Base-by-base conservation (phyloP, 768 basidiomycete species). In the Porpolomopsis calyptriformis region DNA sequence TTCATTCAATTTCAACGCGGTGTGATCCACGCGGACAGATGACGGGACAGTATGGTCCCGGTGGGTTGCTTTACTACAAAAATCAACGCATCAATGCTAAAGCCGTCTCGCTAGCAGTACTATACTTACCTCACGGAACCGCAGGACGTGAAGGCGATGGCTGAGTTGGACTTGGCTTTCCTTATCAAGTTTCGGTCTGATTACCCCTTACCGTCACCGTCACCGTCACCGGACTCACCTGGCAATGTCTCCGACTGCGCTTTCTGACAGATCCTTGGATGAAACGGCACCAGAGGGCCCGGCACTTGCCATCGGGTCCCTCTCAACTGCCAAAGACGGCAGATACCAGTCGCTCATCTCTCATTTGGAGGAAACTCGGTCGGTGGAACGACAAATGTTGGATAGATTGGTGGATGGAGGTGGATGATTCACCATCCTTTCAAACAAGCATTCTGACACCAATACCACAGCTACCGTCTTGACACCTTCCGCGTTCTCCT, bases 321-420 rank as follows among this genome's bases (percentile, higher is more conserved):
- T 82, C 16, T 66, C 73, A 3, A 85, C 87, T 0, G 89, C 88
- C 3, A 73, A 78, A 58, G 78, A 88, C 57, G 90, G 89, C 25
- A 74, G 71, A 58, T 90, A 89, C 58, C 86, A 90, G 60, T 61
- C 73, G 1, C 64, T 87, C 50, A 71, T 88, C 43, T 70, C 77
- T 5, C 67, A 71, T 52, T 64, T 89, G 48, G 75, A 77, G 60
- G 62, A 61, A 47, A 70, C 68, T 14, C 62, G 72, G 50, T 56
- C 65, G 26, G 79, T 88, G 24, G 87, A 92, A 55, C 81, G 74
- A 56, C 80, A 89, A 58, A 77, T 92, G 68, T 64, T 91, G 23
- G 89, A 93, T 60, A 72, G 90, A 49, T 65, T 93, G 50, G 66
- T 89, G 12, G 88, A 87, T 62, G 74, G 76, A 67, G 89, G 89